Evolutionary conservation across 2,329 filamentous ascomycete species (phyloP).

Genomic region (Hypocreales sp.): DNA sequence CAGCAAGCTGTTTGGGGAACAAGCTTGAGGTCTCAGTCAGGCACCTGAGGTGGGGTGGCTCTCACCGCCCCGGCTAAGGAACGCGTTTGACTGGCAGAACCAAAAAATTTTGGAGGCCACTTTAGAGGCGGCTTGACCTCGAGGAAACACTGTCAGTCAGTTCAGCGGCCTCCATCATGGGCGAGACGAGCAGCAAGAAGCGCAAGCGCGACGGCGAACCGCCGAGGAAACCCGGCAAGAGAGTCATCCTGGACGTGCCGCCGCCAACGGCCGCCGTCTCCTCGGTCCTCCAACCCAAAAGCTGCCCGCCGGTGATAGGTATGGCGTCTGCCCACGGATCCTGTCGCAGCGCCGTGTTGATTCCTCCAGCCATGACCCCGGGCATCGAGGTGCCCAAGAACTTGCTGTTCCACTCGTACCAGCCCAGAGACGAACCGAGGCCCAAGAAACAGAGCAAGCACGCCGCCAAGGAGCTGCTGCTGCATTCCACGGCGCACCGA

Average conservation of each 20-base stretch:
- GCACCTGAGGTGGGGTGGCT: too few relatives aligned
- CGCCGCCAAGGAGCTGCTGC: slow-evolving; percentile 31
- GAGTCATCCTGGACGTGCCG: slow-evolving; percentile 30
- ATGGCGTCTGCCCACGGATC: too few relatives aligned
- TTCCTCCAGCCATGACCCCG: slow-evolving; percentile 15
- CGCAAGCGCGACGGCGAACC: slow-evolving; percentile 33
- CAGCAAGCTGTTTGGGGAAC: too few relatives aligned
- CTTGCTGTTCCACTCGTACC: slow-evolving; percentile 32
- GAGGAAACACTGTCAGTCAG: too few relatives aligned
- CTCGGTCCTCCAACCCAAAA: slow-evolving; percentile 26
- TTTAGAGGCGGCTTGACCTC: too few relatives aligned
- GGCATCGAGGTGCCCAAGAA: slow-evolving; percentile 19
- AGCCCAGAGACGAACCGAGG: slow-evolving; percentile 19
- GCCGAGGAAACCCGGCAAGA: slow-evolving; percentile 30
- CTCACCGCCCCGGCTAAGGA: too few relatives aligned
- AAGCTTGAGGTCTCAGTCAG: too few relatives aligned
- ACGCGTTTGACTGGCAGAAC: slow-evolving; percentile 1
- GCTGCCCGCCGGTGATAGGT: slow-evolving; percentile 39
- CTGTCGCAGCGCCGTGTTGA: too few relatives aligned
- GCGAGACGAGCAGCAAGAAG: slow-evolving; percentile 29
- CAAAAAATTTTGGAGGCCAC: slow-evolving; percentile 16
- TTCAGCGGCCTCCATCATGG: slow-evolving; percentile 13
- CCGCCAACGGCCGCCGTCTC: slow-evolving; percentile 26
- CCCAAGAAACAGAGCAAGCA: slow-evolving; percentile 24
- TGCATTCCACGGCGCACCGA: slow-evolving; percentile 41